phyloP scores from a whole-genome alignment of 2,329 filamentous ascomycete genomes.

The Arthrobotrys musiformis region DNA sequence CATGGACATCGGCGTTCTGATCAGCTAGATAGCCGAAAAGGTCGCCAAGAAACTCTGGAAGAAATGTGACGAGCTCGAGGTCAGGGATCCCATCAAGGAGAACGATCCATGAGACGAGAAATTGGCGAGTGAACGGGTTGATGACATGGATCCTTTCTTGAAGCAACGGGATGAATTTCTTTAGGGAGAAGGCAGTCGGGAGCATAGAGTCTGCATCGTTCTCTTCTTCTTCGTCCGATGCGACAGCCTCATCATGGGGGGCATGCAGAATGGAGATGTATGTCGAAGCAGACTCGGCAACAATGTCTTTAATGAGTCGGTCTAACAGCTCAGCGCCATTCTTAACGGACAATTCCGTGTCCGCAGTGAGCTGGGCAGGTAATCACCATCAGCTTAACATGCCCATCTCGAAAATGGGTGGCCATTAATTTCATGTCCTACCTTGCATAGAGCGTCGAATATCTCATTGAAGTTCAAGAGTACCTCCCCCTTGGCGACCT shows the following conservation, averaged over 20 bases:
- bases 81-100: conserved; percentile 96
- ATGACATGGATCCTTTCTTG: conserved; percentile 94
- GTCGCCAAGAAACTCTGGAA: conserved; percentile 90
- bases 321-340: conserved; percentile 96
- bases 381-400: conserved; percentile 2
- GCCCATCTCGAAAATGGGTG: not conserved
- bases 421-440: conserved; percentile 65
- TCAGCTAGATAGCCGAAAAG: conserved; percentile 92
- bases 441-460: conserved; percentile 96
- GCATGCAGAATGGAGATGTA: conserved; percentile 87
- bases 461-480: conserved; percentile 98
- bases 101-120: conserved; percentile 95
- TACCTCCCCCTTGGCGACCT: conserved; percentile 98
- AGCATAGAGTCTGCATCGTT: conserved; percentile 65
- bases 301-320: conserved; percentile 73
- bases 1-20: conserved; percentile 91
- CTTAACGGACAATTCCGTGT: conserved; percentile 96
- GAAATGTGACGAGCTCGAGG: conserved; percentile 88
- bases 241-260: conserved; percentile 61
- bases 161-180: conserved; percentile 88
- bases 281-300: conserved; percentile 65
- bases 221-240: conserved; percentile 62
- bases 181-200: conserved; percentile 90
- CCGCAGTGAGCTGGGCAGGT: conserved; percentile 79
- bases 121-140: conserved; percentile 93